These are phyloP conservation scores for Scheffersomyces ergatensis DNA, from an alignment of 805 yeast genomes.

Conservation along the genomic window DNA sequence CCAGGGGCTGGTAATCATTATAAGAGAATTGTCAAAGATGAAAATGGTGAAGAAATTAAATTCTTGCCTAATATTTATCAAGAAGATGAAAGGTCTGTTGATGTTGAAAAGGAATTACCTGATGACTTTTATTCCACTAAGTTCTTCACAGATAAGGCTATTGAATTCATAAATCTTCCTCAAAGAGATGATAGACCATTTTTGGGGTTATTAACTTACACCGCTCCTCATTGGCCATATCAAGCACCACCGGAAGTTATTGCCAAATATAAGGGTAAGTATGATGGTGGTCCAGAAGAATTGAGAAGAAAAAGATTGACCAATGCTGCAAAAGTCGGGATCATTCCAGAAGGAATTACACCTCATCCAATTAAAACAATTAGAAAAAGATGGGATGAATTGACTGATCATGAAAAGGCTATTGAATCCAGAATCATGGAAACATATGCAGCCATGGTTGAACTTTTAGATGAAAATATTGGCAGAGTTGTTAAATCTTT, in stretches of 20 bases:
- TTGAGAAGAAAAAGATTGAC: constrained; percentile 38
- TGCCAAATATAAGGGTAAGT: constrained; percentile 45
- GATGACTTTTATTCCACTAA: constrained; percentile 47
- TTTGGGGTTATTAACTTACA: constrained; percentile 52
- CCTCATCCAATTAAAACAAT: constrained; percentile 46
- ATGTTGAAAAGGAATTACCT: constrained; percentile 38
- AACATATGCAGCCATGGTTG: constrained; percentile 65
- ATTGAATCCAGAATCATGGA: constrained; percentile 49
- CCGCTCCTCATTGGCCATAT: constrained; percentile 69
- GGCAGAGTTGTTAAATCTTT: constrained; percentile 47
- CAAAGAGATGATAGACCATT: constrained; percentile 47
- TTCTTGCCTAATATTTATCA: constrained; percentile 41
- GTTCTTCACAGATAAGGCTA: constrained; percentile 41
- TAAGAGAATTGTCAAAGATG: constrained; percentile 41
- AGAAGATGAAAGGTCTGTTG: constrained; percentile 35
- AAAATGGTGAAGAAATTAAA: constrained; percentile 21
- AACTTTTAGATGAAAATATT: constrained; percentile 47
- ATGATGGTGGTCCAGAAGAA: constrained; percentile 48
- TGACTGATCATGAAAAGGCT: constrained; percentile 33
- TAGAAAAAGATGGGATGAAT: constrained; percentile 44
- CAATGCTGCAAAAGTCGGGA: constrained; percentile 43
- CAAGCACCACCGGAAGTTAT: constrained; percentile 54
- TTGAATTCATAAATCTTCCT: constrained; percentile 31
- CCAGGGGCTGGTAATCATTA: constrained; percentile 61
- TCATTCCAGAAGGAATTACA: constrained; percentile 40